Evolutionary conservation across 768 basidiomycete genomes (phyloP).

Genomic region (Suillus luteus): DNA sequence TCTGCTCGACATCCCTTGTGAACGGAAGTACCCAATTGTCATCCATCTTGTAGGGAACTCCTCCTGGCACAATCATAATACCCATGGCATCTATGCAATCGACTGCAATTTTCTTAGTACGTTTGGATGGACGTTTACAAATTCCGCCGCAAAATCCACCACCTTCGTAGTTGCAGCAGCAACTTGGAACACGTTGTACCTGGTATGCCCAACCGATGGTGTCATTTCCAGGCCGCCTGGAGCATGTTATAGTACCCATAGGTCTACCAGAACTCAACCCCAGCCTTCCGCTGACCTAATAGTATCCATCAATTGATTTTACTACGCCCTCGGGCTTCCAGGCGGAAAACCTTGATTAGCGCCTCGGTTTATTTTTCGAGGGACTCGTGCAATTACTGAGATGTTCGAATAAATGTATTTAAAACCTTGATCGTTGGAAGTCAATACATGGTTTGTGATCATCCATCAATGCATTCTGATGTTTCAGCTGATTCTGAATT

Average conservation of each 20-base stretch:
- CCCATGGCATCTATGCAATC: conserved; percentile 43
- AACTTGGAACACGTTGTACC: conserved; percentile 64
- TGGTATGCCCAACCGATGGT: conserved; percentile 58
- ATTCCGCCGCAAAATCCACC: conserved; percentile 50
- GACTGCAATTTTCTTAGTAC: conserved; percentile 47
- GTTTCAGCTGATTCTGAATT: not conserved
- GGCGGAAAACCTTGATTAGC: not conserved
- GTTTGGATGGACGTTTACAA: conserved; percentile 71
- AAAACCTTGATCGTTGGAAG: not conserved
- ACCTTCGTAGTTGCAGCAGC: conserved; percentile 62
- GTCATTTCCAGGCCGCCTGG: conserved; percentile 52
- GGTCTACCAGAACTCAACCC: conserved; percentile 50
- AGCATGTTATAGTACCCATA: conserved; percentile 61
- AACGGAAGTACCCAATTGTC: conserved; percentile 32
- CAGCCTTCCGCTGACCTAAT: conserved; percentile 49
- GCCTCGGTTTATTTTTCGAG: not conserved
- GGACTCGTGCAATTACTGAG: not conserved
- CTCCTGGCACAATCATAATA: conserved; percentile 40
- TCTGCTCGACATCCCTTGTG: conserved; percentile 20
- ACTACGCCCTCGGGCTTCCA: not conserved
- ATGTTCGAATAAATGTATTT: not conserved
- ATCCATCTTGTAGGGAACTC: conserved; percentile 49
- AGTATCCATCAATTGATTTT: not conserved
- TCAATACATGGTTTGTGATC: not conserved
- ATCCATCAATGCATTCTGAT: not conserved